Evolutionary conservation across 768 basidiomycete species (phyloP).

Genomic region (Lyophyllum decastes): DNA sequence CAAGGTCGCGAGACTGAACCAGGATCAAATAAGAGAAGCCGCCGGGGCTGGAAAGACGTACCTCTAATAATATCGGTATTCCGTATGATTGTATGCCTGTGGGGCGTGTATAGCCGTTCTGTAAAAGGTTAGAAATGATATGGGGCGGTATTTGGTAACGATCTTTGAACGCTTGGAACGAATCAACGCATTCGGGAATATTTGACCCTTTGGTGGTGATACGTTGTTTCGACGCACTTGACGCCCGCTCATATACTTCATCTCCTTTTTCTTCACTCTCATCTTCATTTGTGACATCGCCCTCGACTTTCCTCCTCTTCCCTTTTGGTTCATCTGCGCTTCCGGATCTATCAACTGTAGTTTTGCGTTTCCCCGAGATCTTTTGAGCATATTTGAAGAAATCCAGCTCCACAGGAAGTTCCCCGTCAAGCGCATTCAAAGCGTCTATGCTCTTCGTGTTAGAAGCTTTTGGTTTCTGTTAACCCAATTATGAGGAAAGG

Average conservation of each 20-base stretch:
- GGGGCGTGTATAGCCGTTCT: constrained; percentile 63
- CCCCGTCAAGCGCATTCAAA: constrained; percentile 32
- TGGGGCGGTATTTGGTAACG: constrained; percentile 60
- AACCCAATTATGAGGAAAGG: constrained; percentile 1
- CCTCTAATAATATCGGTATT: constrained; percentile 80
- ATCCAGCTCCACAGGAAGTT: constrained; percentile 79
- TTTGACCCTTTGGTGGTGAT: constrained; percentile 74
- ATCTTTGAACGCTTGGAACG: constrained; percentile 60
- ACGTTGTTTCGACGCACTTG: constrained; percentile 51
- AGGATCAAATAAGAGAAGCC: constrained; percentile 5
- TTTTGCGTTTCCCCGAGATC: constrained; percentile 54
- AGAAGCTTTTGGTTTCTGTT: constrained; percentile 18
- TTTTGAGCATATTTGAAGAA: constrained; percentile 88
- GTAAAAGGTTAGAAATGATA: constrained; percentile 62
- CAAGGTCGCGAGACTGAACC: constrained; percentile 74
- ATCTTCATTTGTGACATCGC: constrained; percentile 24
- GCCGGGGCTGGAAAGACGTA: constrained; percentile 28
- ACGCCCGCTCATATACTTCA: constrained; percentile 14
- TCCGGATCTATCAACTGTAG: constrained; percentile 5
- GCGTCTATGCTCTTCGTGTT: constrained; percentile 13
- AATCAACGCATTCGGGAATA: constrained; percentile 58
- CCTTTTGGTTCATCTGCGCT: constrained; percentile 19
- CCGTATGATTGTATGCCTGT: constrained; percentile 84
- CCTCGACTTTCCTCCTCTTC: constrained; percentile 37
- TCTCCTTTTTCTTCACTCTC: constrained; percentile 19